Evolutionary conservation across 768 basidiomycete genomes (phyloP).

Genomic region (Boletus eberwhitei): DNA sequence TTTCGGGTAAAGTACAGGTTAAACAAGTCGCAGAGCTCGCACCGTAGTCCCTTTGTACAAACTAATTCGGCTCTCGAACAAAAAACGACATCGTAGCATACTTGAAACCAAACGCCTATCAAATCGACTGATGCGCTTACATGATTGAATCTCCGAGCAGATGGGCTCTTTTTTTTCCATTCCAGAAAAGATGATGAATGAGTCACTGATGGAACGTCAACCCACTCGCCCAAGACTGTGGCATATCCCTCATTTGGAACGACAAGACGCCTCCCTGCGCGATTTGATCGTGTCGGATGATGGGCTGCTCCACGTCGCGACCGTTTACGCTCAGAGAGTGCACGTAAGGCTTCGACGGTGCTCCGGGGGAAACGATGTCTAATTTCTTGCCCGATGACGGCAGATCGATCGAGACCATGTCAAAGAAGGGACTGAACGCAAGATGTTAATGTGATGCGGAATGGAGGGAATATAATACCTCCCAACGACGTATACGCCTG

Average conservation of each 20-base stretch:
- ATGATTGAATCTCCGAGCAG: background rate
- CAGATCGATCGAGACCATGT: conserved; percentile 51
- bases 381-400: conserved; percentile 40
- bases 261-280: conserved; percentile 50
- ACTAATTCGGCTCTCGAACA: background rate
- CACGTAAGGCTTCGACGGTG: conserved; percentile 57
- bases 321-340: conserved; percentile 59
- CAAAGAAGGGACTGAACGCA: conserved; percentile 47
- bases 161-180: background rate
- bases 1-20: no score
- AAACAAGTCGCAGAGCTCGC: no score
- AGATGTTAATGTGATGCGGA: background rate
- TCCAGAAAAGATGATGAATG: no score
- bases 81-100: no score
- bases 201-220: background rate
- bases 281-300: conserved; percentile 64
- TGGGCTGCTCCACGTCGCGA: conserved; percentile 35
- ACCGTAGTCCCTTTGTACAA: no score
- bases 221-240: conserved; percentile 41
- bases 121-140: no score
- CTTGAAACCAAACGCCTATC: background rate
- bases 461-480: conserved; percentile 40
- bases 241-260: conserved; percentile 62
- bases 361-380: conserved; percentile 54
- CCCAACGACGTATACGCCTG: conserved; percentile 72